Evolutionary conservation across 2,329 filamentous ascomycete species (phyloP), one percentile per base, ranked within the genome.

Genomic region (Colletotrichum chrysophilum): DNA sequence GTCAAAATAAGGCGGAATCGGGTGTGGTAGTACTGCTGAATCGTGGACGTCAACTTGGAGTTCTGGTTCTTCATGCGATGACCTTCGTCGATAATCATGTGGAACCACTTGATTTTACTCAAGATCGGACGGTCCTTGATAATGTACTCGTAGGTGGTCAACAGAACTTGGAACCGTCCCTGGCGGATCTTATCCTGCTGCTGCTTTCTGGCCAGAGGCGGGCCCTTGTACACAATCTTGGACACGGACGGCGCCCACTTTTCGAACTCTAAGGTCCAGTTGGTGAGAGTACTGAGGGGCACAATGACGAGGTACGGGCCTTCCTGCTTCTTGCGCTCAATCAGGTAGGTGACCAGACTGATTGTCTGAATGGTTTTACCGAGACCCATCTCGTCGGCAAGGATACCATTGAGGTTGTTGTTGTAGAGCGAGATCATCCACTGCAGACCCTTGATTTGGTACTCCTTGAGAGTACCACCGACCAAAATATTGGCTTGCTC

Each of bases 401-500:
- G 89, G 79, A 99, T 98, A 91, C 97, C 97, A 84, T 99, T 99
- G 79, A 99, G 91, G 86, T 98, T 99, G 89, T 99, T 99, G 93
- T 99, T 99, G 91, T 98, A 99, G 16, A 99, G 90, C 16, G 97
- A 99, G 76, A 99, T 93, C 97, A 99, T 99, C 97, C 97, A 99
- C 85, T 99, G 96, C 64, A 99, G 88, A 90, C 97, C 97, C 92
- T 98, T 98, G 86, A 99, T 80, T 87, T 99, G 97, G 86, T 99
- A 99, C 84, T 99, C 97, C 85, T 99, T 99, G 79, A 99, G 89
- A 13, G 89, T 94, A 82, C 97, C 97, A 83, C 97, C 97, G 77
- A 98, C 95, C 76, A 99, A 90, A 58, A 98, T 98, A 69, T 86
- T 86, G 8, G 97, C 95, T 82, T 99, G 97, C 76, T 90, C 89